Evolutionary conservation across 352 stramenopile genomes (phyloP), one percentile per base, ranked within the genome.

Genomic region (Thalassiosira delicatula): DNA sequence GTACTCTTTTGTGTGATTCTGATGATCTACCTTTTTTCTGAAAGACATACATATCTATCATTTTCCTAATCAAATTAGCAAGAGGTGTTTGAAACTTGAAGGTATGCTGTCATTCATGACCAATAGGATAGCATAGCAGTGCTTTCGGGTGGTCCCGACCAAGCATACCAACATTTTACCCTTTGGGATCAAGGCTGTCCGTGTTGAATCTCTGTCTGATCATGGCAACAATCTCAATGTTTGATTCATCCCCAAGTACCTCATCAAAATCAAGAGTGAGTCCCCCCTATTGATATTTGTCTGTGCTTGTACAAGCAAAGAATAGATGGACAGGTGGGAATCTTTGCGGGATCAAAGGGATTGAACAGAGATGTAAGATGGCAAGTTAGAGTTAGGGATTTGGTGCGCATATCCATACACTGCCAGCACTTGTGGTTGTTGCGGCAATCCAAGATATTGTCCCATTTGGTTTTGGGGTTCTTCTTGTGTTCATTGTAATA

Each of bases 151-250:
- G 60, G 49, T 27, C 3, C 42, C 21, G 4, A 70, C 57, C 62
- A 14, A 59, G 35, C 29, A 70, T 17, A 19, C 62, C 62, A 33
- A 70, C 62, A 14, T 70, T 57, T 8, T n/a, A 23, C 19, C 62
- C 62, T 12, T 14, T 21, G 2, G 62, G 62, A 70, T 59, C 17
- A 21, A 7, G 17, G 7, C 63, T 44, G 54, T 72, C 63, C 12
- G 60, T 61, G 27, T 72, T 72, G 30, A 72, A 72, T 4, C 63
- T 21, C 5, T 19, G 3, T 7, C 44, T 37, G 30, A 72, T 44
- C 63, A 61, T 59, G 2, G 9, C 27, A 27, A 14, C 44, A 59
- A 72, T n/a, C 35, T 61, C 44, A 29, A 8, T 4, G 4, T 25
- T 27, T 2, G 63, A 25, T 3, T 27, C 21, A 29, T 40, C 7